A percentile compares a stretch with the other conserved stretches of the same genome.
phyloP scores from a whole-genome alignment of 805 yeast species.

The baker's yeast (Saccharomyces cerevisiae) region DNA sequence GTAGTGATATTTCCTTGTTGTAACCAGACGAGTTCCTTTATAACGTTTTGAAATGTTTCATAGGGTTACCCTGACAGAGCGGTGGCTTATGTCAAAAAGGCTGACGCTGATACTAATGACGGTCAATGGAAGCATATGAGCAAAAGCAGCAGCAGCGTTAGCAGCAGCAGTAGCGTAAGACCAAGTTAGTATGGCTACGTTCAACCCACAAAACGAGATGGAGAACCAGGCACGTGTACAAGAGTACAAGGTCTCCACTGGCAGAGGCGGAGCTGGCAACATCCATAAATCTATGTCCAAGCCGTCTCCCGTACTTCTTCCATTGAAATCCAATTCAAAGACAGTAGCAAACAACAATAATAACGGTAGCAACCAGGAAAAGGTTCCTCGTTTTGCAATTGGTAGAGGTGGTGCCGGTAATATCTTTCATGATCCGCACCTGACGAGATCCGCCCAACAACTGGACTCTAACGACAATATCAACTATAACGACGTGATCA shows the following conservation, averaged over 20 bases:
- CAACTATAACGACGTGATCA: conserved; percentile 6
- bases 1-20: background rate
- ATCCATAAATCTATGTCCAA: conserved; percentile 37
- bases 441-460: conserved; percentile 42
- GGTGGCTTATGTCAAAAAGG: background rate
- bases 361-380: background rate
- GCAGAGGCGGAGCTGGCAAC: conserved; percentile 76
- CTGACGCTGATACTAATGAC: background rate
- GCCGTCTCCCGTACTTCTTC: conserved; percentile 48
- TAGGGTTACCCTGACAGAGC: background rate
- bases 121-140: background rate
- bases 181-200: background rate
- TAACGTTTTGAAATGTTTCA: background rate
- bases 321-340: conserved; percentile 19
- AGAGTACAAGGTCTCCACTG: conserved; percentile 40
- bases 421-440: conserved; percentile 36
- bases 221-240: background rate
- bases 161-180: background rate
- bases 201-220: background rate
- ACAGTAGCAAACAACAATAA: background rate
- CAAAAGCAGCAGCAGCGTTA: background rate
- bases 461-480: conserved; percentile 54
- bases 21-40: background rate
- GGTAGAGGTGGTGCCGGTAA: conserved; percentile 79
- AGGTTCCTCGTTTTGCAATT: conserved; percentile 28